phyloP scores from a whole-genome alignment of 257 asterid species.

The Coffea canephora region DNA sequence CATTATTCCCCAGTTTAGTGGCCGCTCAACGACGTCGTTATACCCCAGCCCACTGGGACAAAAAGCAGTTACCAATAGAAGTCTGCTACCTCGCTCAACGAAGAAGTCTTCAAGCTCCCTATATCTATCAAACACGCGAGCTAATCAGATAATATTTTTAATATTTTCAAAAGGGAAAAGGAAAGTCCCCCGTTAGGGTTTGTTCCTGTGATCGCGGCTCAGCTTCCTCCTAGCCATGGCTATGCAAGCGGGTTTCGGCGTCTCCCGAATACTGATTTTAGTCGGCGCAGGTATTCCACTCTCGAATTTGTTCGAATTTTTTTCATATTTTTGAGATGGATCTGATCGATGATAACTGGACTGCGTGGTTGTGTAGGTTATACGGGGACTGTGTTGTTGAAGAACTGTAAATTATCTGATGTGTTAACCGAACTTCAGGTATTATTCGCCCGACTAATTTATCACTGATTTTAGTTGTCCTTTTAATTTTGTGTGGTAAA shows the following conservation, averaged over 20 bases:
- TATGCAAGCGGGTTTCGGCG: slow-evolving; percentile 31
- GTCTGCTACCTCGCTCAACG: not conserved
- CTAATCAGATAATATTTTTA: not conserved
- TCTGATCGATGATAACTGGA: not conserved
- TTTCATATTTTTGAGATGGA: not conserved
- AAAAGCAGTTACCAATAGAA: too few species aligned
- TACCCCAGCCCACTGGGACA: too few species aligned
- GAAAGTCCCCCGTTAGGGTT: not conserved
- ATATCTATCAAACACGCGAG: not conserved
- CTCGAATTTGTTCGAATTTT: not conserved
- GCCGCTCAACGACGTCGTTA: too few species aligned
- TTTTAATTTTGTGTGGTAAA: not conserved
- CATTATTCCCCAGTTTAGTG: too few species aligned
- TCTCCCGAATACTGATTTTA: slow-evolving; percentile 25
- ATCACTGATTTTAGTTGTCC: not conserved
- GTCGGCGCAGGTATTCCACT: slow-evolving; percentile 30
- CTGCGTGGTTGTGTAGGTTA: slow-evolving; percentile 25
- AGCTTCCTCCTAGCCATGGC: slow-evolving; percentile 23
- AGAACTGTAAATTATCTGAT: slow-evolving; percentile 41
- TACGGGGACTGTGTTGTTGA: slow-evolving; percentile 31
- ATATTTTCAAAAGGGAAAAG: not conserved
- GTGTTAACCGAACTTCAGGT: slow-evolving; percentile 42
- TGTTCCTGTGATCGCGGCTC: not conserved
- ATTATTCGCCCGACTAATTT: not conserved
- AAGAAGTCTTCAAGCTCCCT: not conserved